Evolutionary conservation across 352 stramenopile species (phyloP).

Genomic region (Phytopythium boreale): DNA sequence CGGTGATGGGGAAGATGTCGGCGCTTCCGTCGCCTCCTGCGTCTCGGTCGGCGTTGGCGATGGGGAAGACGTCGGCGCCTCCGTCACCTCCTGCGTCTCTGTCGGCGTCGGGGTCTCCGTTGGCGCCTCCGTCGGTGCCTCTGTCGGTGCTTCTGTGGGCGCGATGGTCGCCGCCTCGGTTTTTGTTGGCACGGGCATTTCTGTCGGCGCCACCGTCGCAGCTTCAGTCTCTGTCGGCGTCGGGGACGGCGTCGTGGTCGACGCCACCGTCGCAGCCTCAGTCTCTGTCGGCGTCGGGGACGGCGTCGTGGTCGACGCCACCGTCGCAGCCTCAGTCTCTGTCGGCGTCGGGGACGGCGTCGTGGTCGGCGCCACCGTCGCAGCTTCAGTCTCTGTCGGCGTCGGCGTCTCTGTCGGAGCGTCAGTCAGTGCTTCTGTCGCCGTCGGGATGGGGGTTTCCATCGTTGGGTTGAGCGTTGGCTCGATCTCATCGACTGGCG

Average conservation of each 20-base stretch:
- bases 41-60: constrained; percentile 3
- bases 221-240: constrained; percentile 2
- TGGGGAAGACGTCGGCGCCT: background rate
- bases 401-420: constrained; percentile 1
- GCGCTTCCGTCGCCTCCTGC: background rate
- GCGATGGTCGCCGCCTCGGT: background rate
- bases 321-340: background rate
- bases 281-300: constrained; percentile 3
- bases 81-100: background rate
- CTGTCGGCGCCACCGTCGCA: constrained; percentile 2
- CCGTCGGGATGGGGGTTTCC: background rate
- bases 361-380: background rate
- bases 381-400: background rate
- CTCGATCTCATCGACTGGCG: background rate
- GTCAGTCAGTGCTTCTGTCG: background rate
- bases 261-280: constrained; percentile 6
- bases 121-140: background rate
- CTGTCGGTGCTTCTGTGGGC: constrained; percentile 6
- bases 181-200: constrained; percentile 8
- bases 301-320: constrained; percentile 5
- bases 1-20: background rate
- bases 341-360: constrained; percentile 3
- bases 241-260: constrained; percentile 4
- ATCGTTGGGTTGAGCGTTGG: background rate
- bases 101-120: constrained; percentile 4